Conservation (phyloP, 2,329 filamentous ascomycete genomes). For the Pyrenochaeta sp. region DNA sequence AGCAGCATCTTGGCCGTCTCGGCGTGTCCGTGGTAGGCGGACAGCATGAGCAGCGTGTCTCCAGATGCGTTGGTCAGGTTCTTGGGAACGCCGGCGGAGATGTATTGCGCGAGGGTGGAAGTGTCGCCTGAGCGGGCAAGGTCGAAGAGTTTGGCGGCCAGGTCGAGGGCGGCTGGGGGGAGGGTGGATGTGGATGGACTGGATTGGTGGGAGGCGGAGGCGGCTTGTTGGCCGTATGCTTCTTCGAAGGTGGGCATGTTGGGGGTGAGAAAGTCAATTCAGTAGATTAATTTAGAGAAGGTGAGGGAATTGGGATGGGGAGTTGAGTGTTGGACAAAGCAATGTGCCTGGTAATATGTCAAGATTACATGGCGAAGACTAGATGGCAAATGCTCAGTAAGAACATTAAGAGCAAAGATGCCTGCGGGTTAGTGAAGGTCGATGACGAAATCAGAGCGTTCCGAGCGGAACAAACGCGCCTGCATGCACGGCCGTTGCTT, state of each 20-base stretch:
- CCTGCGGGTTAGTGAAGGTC: slow-evolving; percentile 8
- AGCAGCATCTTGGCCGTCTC: slow-evolving; percentile 68
- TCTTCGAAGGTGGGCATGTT: slow-evolving; percentile 26
- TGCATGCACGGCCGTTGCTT: slow-evolving; percentile 17
- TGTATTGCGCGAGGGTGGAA: slow-evolving; percentile 66
- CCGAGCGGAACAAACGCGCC: slow-evolving; percentile 19
- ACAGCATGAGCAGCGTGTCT: slow-evolving; percentile 77
- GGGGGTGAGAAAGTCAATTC: neutral
- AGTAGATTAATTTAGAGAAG: neutral
- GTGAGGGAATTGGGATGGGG: neutral
- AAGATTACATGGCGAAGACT: slow-evolving; percentile 12
- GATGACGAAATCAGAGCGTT: slow-evolving; percentile 38
- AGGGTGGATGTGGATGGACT: slow-evolving; percentile 45
- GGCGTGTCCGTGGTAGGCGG: slow-evolving; percentile 72
- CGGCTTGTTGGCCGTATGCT: slow-evolving; percentile 12
- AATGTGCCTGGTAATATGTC: neutral
- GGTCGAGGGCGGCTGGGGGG: slow-evolving; percentile 70
- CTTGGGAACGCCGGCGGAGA: slow-evolving; percentile 69
- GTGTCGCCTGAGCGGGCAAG: slow-evolving; percentile 68
- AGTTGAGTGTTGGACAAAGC: slow-evolving; percentile 1
- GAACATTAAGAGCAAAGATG: slow-evolving; percentile 10
- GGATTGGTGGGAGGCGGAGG: slow-evolving; percentile 5
- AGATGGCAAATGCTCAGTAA: slow-evolving; percentile 19
- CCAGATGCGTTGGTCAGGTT: slow-evolving; percentile 78
- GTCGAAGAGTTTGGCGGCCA: slow-evolving; percentile 72